Evolutionary conservation across 2,329 filamentous ascomycete species (phyloP).

Genomic region (Colletotrichum eleusines): DNA sequence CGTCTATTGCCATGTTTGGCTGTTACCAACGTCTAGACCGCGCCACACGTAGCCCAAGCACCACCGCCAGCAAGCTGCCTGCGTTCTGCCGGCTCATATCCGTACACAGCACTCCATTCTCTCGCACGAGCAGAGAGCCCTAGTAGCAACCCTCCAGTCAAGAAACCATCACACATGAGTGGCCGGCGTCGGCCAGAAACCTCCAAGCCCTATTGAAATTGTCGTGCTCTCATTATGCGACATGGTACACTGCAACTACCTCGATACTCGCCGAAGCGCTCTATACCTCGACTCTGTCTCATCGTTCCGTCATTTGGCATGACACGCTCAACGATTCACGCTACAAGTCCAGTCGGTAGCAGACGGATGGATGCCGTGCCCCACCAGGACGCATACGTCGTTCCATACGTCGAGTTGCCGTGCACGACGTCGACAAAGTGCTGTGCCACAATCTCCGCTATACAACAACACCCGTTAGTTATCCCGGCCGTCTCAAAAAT

Average conservation of each 20-base stretch:
- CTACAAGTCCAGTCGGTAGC: neutral
- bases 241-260: neutral
- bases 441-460: conserved; percentile 54
- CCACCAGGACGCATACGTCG: conserved; percentile 45
- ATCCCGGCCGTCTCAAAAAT: conserved; percentile 18
- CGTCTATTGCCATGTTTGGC: neutral
- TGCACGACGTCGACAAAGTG: conserved; percentile 57
- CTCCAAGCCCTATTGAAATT: neutral
- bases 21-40: too few relatives aligned
- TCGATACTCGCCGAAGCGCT: neutral
- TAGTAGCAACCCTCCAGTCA: neutral
- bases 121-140: neutral
- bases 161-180: neutral
- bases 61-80: neutral
- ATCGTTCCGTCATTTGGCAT: neutral
- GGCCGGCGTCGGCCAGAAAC: neutral
- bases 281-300: neutral
- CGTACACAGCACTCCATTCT: neutral
- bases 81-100: neutral
- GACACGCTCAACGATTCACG: neutral
- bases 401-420: conserved; percentile 57
- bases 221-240: neutral
- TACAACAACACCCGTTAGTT: conserved; percentile 24
- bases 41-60: neutral
- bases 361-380: neutral